These are phyloP conservation scores for Sporothrix variecibatus DNA, from an alignment of 2,329 filamentous ascomycete species.

Conservation along the genomic window DNA sequence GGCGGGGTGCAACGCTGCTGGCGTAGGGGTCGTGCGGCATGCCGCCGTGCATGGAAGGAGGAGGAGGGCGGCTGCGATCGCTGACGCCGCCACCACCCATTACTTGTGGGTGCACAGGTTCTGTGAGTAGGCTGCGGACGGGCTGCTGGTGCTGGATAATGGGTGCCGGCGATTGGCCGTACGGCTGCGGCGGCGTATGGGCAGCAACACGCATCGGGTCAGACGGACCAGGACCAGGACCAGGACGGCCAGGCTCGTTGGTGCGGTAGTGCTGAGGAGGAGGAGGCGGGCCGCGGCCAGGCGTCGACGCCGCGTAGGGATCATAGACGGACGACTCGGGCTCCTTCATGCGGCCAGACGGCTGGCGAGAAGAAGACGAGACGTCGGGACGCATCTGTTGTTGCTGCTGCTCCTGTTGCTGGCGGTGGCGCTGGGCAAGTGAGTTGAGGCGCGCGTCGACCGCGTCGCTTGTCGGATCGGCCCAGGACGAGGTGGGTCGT, in stretches of 20 bases:
- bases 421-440: conserved; percentile 38
- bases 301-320: conserved; percentile 15
- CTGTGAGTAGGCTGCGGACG: conserved; percentile 28
- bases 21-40: conserved; percentile 21
- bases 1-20: conserved; percentile 36
- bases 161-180: conserved; percentile 10
- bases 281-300: conserved; percentile 16
- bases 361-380: conserved; percentile 16
- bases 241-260: conserved; percentile 13
- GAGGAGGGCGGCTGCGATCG: conserved; percentile 36
- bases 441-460: conserved; percentile 38
- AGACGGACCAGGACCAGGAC: background rate
- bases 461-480: conserved; percentile 23
- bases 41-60: conserved; percentile 32
- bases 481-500: conserved; percentile 31
- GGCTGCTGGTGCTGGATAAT: conserved; percentile 25
- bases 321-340: conserved; percentile 25
- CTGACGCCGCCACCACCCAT: conserved; percentile 33
- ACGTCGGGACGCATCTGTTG: conserved; percentile 1
- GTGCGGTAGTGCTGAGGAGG: conserved; percentile 16
- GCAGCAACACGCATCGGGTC: conserved; percentile 17
- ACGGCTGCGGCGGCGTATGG: conserved; percentile 7
- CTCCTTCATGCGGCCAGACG: conserved; percentile 8
- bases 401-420: conserved; percentile 13
- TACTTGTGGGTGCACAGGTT: conserved; percentile 29